Conservation (phyloP, 1,139 yeast genomes). For the Diutina pseudorugosa region DNA sequence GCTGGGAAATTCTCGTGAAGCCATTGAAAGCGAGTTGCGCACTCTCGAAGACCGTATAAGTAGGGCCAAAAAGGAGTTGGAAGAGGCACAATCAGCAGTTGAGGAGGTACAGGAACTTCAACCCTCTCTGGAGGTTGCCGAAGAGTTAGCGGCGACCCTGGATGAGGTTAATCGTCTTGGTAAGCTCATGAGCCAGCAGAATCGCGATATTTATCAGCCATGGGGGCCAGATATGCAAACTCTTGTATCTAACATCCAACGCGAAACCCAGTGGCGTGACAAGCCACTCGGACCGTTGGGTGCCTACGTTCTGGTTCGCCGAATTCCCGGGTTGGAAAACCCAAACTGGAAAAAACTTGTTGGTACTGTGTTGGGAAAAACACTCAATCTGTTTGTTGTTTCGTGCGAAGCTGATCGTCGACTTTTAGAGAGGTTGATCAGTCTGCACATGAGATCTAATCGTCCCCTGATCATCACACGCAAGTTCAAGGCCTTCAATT, state of each 20-base stretch:
- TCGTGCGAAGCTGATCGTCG: slow-evolving; percentile 49
- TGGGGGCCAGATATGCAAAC: slow-evolving; percentile 35
- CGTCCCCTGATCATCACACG: slow-evolving; percentile 34
- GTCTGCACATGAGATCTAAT: no score
- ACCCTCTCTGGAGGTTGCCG: slow-evolving; percentile 10
- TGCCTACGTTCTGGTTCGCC: slow-evolving; percentile 40
- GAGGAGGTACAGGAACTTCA: slow-evolving; percentile 9
- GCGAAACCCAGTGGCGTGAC: slow-evolving; percentile 24
- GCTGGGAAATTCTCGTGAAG: slow-evolving; percentile 22
- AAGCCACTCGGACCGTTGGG: slow-evolving; percentile 86
- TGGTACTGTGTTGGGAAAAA: slow-evolving; percentile 35
- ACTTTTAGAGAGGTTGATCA: slow-evolving; percentile 19
- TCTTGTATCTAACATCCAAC: slow-evolving; percentile 31
- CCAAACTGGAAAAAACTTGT: slow-evolving; percentile 52
- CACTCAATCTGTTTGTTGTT: slow-evolving; percentile 58
- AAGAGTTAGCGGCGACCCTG: neutral
- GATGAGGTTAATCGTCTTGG: neutral
- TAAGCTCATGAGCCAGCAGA: neutral
- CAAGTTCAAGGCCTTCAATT: slow-evolving; percentile 45
- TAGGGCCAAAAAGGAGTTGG: slow-evolving; percentile 8
- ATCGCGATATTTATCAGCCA: slow-evolving; percentile 24
- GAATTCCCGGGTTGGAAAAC: slow-evolving; percentile 17
- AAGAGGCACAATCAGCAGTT: slow-evolving; percentile 9
- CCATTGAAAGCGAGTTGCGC: slow-evolving; percentile 12
- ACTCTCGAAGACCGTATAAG: slow-evolving; percentile 5